A percentile compares a stretch with the other conserved stretches of the same genome.
phyloP scores from a whole-genome alignment of 768 basidiomycete species.

The Auriscalpium microsporum region DNA sequence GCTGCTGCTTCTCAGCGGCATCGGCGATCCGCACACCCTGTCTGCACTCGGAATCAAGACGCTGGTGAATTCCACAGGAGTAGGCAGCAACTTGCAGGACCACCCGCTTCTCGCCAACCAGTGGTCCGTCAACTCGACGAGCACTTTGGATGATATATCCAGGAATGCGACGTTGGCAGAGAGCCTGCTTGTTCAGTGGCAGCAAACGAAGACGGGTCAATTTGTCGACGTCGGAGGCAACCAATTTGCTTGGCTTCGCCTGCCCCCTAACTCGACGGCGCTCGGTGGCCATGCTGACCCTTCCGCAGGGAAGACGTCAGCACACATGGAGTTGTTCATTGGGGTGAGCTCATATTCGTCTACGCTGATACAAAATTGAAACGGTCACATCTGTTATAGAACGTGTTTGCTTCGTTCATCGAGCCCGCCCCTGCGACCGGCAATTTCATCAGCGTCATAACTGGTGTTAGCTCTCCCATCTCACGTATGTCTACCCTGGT shows the following conservation, averaged over 20 bases:
- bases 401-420: neutral
- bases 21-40: constrained; percentile 8
- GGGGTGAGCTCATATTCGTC: neutral
- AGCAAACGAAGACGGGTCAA: constrained; percentile 1
- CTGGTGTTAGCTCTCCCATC: neutral
- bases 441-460: neutral
- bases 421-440: neutral
- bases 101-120: constrained; percentile 14
- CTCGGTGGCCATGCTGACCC: constrained; percentile 14
- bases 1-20: constrained; percentile 17
- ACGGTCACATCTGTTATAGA: neutral
- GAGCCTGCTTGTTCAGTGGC: constrained; percentile 1
- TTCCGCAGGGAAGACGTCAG: constrained; percentile 15
- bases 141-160: constrained; percentile 4
- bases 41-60: constrained; percentile 15
- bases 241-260: constrained; percentile 18
- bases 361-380: neutral
- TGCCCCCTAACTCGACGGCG: constrained; percentile 5
- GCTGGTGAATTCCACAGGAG: constrained; percentile 21
- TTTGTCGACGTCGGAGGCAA: constrained; percentile 4
- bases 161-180: neutral
- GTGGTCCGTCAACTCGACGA: constrained; percentile 8
- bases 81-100: constrained; percentile 25
- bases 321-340: constrained; percentile 18
- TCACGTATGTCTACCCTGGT: constrained; percentile 2